Base-by-base conservation (phyloP, 257 asterid genomes). In the Apocynum venetum region DNA sequence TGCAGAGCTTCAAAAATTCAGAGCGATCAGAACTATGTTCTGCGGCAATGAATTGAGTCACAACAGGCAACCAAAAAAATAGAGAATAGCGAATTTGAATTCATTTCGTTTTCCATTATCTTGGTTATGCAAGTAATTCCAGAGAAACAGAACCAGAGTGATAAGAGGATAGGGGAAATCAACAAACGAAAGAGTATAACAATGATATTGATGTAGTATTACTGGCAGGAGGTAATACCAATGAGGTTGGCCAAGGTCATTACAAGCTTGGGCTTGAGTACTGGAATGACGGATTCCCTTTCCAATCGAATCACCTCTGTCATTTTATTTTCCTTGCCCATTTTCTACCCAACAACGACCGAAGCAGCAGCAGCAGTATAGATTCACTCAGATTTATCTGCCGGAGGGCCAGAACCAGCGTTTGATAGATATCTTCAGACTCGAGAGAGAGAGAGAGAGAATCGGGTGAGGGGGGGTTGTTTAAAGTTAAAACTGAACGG, bases 1-100 rank as follows among this genome's bases (percentile, higher is more conserved):
- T 95, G 82, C 98, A 95, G 59, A 95, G 94, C 90, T 93, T 95
- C 88, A 95, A 83, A 82, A 95, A 95, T 80, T 95, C 99, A 2
- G 96, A 87, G 49, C 97, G 96, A 79, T 95, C 98, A 74, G 99
- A 84, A 81, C 86, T 83, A 64, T 89, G 99, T 78, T 93, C 99
- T 93, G 91, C 82, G 77, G 47, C 48, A 65, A 53, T 55, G 60
- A 25, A 20, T 48, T 38, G 19, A 60, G 57, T 14, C 40, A 20
- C 10, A 61, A 67, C 49, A 20, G 67, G 13, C 51, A 77, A 73
- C 15, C 40, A 72, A 31, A 77, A 72, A 55, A 47, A 71, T 8
- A 2, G 31, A 63, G 69, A 63, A 10, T 14, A 25, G 3, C 5
- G 40, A n/a, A 25, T 31, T 25, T 2, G 2, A 31, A 63, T 63